Evolutionary conservation across 768 basidiomycete species (phyloP), one percentile per base, ranked within the genome.

Genomic region (Phylloporus rhodoxanthus): DNA sequence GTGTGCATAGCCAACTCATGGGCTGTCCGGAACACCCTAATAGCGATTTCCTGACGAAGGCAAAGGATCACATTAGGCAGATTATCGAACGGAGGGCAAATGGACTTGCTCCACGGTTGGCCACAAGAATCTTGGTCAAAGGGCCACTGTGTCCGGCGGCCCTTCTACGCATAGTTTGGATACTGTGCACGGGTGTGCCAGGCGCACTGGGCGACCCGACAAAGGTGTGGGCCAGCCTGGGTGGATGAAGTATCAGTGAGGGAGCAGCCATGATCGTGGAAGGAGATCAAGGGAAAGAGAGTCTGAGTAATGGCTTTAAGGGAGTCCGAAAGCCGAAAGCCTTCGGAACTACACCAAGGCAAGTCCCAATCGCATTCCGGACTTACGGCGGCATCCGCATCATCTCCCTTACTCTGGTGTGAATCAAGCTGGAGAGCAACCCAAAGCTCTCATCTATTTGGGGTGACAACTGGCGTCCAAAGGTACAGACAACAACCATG

Each of bases 1-100:
- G 94, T 96, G 68, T 94, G 91, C 94, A 98, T 96, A 9, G 94
- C 96, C 52, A 99, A 79, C 66, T 99, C 96, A 74, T 99, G 96
- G 43, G 96, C 90, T 1, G 94, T 97, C 62, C 94, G 79, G 79
- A 99, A 98, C 36, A 99, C 93, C 64, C 96, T 89, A 61, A 99
- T 92, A 25, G 96, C 96, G 69, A 99, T 99, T 87, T 99, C 93
- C 91, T 92, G 64, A 32, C 13, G 54, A 46, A 44, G 57, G 47
- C n/a, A 23, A 55, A 44, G 36, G 26, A 33, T 47, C 11, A 37
- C 20, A 9, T 54, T 26, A 51, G 39, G 13, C 32, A 50, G 39
- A 49, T 25, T 29, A 28, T 38, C 32, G 50, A 48, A 52, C 38
- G 25, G 61, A 49, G 26, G 40, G 17, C 29, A n/a, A 14, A 20